A percentile compares a stretch with the other conserved stretches of the same genome.
Evolutionary conservation across 148 eudicot species (phyloP).

Genomic region (Pouteria glomerata): DNA sequence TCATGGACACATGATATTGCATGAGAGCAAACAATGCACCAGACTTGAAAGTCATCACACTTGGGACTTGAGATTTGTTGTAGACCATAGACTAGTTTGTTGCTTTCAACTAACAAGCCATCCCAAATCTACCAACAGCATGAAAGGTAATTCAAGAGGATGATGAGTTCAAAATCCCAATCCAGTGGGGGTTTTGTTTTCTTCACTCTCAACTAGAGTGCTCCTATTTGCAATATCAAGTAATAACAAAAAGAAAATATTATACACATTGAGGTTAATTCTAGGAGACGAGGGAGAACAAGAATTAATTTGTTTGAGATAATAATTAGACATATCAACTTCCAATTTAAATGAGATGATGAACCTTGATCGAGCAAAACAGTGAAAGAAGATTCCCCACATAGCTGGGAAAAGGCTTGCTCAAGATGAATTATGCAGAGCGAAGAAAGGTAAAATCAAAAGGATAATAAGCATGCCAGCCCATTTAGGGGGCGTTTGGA

Average conservation of each 20-base stretch:
- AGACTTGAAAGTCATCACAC: background rate
- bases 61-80: background rate
- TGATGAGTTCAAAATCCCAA: background rate
- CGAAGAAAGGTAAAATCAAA: background rate
- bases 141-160: background rate
- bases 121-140: slow-evolving; percentile 2
- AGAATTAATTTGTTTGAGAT: background rate
- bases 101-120: background rate
- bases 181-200: background rate
- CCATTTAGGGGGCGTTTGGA: background rate
- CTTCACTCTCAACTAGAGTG: slow-evolving; percentile 1
- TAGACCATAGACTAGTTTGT: background rate
- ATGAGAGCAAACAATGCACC: background rate
- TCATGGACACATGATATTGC: background rate
- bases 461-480: background rate
- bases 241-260: too few species aligned
- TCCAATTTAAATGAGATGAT: background rate
- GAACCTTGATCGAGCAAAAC: background rate
- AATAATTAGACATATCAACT: background rate
- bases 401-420: background rate
- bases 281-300: background rate
- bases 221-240: background rate
- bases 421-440: background rate
- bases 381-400: too few species aligned
- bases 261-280: background rate